These are phyloP conservation scores for Zanthoxylum bungeanum DNA, from an alignment of 345 rosid species.

Conservation along the genomic window DNA sequence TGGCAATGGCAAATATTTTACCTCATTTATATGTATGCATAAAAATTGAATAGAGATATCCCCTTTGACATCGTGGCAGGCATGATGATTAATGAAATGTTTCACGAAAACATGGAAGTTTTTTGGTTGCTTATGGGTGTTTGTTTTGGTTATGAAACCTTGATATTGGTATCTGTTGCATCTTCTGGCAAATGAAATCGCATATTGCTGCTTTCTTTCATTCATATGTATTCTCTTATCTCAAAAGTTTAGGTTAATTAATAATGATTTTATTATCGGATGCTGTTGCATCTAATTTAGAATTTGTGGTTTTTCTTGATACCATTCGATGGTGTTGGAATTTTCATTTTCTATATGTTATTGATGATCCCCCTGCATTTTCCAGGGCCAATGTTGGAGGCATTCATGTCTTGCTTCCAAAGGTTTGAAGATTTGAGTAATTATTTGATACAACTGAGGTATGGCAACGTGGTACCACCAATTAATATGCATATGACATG, in stretches of 20 bases:
- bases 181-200: neutral
- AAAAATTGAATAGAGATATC: neutral
- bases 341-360: constrained; percentile 20
- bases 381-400: constrained; percentile 51
- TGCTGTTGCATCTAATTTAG: constrained; percentile 2
- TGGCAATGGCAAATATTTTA: too few relatives aligned
- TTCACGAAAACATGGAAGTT: neutral
- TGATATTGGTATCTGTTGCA: neutral
- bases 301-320: constrained; percentile 9
- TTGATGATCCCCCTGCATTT: constrained; percentile 44
- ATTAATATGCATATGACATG: too few relatives aligned
- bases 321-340: constrained; percentile 11
- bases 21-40: neutral
- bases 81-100: neutral
- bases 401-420: constrained; percentile 39
- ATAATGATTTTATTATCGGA: neutral
- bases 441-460: too few relatives aligned
- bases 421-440: constrained; percentile 39
- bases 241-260: neutral
- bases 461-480: too few relatives aligned
- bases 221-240: neutral
- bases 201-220: neutral
- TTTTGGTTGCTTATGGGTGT: neutral
- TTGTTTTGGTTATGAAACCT: constrained; percentile 1
- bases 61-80: neutral